These are phyloP conservation scores for Lactifluus piperatus DNA, from an alignment of 768 basidiomycete genomes.

Conservation along the genomic window DNA sequence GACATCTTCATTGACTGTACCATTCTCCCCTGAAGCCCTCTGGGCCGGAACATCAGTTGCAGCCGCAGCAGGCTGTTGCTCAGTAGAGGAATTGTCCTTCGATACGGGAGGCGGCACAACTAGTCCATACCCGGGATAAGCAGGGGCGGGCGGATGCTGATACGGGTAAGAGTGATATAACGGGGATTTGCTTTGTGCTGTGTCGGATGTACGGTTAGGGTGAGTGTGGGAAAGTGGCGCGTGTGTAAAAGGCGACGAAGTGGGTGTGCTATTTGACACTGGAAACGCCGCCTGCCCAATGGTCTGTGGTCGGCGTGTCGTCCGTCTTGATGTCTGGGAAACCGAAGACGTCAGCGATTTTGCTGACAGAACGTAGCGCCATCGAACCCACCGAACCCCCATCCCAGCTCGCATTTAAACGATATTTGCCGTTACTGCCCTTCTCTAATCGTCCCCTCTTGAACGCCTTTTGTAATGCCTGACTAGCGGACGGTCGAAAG, in stretches of 20 bases:
- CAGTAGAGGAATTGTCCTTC: neutral
- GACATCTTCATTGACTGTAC: slow-evolving; percentile 25
- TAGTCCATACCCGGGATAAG: slow-evolving; percentile 25
- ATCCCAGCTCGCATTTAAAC: slow-evolving; percentile 69
- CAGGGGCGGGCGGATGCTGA: slow-evolving; percentile 29
- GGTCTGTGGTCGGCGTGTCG: slow-evolving; percentile 75
- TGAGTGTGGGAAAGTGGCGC: slow-evolving; percentile 11
- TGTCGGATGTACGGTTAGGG: slow-evolving; percentile 14
- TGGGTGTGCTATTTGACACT: neutral
- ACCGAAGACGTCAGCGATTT: neutral
- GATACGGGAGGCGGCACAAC: slow-evolving; percentile 18
- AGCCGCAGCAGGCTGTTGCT: neutral
- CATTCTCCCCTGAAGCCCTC: slow-evolving; percentile 4
- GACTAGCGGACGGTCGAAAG: slow-evolving; percentile 83
- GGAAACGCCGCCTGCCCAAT: slow-evolving; percentile 25
- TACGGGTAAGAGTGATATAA: slow-evolving; percentile 35
- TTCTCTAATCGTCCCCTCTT: slow-evolving; percentile 78
- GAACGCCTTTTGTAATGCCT: slow-evolving; percentile 81
- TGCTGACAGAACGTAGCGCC: no score
- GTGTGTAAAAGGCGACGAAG: slow-evolving; percentile 12
- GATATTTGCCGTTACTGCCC: slow-evolving; percentile 61
- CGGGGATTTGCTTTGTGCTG: slow-evolving; percentile 27
- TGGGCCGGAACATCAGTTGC: neutral
- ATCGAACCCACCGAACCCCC: slow-evolving; percentile 61
- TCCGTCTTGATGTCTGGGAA: slow-evolving; percentile 61